A percentile compares a stretch with the other conserved stretches of the same genome.
Conservation (phyloP, 2,329 filamentous ascomycete genomes). For the Colletotrichum horii region DNA sequence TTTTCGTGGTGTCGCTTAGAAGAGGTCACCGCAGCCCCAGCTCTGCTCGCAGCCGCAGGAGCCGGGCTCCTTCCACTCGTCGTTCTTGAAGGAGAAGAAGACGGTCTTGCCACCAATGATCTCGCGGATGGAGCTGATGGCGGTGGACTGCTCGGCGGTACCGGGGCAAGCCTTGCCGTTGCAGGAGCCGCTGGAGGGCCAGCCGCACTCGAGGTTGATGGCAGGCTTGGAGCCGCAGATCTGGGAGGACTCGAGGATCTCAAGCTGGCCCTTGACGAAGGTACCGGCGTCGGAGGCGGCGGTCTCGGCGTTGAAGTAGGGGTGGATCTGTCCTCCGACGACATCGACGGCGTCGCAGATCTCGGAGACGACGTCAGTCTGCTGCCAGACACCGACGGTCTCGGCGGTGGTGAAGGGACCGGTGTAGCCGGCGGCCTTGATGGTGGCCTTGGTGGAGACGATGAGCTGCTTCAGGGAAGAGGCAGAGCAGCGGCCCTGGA, state of each 20-base stretch:
- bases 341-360: conserved; percentile 81
- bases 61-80: conserved; percentile 80
- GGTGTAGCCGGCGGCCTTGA: conserved; percentile 70
- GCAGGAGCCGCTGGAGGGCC: conserved; percentile 73
- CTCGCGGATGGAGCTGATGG: conserved; percentile 74
- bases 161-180: conserved; percentile 79
- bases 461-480: conserved; percentile 74
- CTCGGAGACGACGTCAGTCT: conserved; percentile 56
- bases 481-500: conserved; percentile 72
- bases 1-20: conserved; percentile 28
- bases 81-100: conserved; percentile 83
- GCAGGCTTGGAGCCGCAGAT: conserved; percentile 76
- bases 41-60: conserved; percentile 76
- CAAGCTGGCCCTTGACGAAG: conserved; percentile 78
- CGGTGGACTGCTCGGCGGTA: conserved; percentile 67
- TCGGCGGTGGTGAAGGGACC: conserved; percentile 85
- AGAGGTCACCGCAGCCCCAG: conserved; percentile 72
- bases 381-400: conserved; percentile 79
- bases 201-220: conserved; percentile 90
- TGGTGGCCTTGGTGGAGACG: conserved; percentile 64
- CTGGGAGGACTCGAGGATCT: conserved; percentile 60
- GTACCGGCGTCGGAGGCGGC: conserved; percentile 69
- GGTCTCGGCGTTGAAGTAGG: conserved; percentile 85
- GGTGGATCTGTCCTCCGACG: conserved; percentile 86
- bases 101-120: conserved; percentile 71